Evolutionary conservation across 1,139 yeast genomes (phyloP).

Genomic region (Blastobotrys petasosporus): DNA sequence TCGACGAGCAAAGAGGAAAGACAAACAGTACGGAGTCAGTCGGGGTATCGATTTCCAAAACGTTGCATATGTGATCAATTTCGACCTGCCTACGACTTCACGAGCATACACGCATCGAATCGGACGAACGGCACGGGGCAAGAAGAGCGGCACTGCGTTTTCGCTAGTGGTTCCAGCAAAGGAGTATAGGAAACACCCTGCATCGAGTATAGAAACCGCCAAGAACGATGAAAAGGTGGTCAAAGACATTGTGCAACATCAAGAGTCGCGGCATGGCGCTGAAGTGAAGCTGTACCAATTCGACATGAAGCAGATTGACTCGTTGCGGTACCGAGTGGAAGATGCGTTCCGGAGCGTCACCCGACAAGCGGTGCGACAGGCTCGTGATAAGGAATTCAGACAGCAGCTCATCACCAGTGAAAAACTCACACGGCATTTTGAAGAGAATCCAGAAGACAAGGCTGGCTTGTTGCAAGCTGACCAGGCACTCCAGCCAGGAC

Average conservation of each 20-base stretch:
- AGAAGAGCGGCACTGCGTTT: slow-evolving; percentile 89
- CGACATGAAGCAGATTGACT: slow-evolving; percentile 89
- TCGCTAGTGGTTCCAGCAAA: slow-evolving; percentile 83
- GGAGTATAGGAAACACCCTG: slow-evolving; percentile 85
- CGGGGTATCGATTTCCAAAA: slow-evolving; percentile 96
- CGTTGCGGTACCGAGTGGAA: slow-evolving; percentile 93
- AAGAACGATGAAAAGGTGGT: slow-evolving; percentile 84
- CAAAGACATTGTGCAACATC: slow-evolving; percentile 69
- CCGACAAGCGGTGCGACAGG: slow-evolving; percentile 83
- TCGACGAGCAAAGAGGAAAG: slow-evolving; percentile 25
- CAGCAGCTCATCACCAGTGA: slow-evolving; percentile 84
- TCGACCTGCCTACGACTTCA: slow-evolving; percentile 88
- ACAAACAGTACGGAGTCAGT: slow-evolving; percentile 82
- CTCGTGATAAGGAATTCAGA: slow-evolving; percentile 84
- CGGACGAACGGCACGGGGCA: slow-evolving; percentile 98
- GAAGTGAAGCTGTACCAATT: slow-evolving; percentile 65
- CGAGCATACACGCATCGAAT: slow-evolving; percentile 89
- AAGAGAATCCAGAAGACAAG: slow-evolving; percentile 96
- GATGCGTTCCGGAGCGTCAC: slow-evolving; percentile 97
- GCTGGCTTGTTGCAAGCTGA: slow-evolving; percentile 78
- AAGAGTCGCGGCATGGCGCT: slow-evolving; percentile 55
- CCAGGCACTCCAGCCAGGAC: slow-evolving; percentile 74
- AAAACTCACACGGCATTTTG: slow-evolving; percentile 88
- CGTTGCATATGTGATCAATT: slow-evolving; percentile 93
- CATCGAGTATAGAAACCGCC: slow-evolving; percentile 64